These are phyloP conservation scores for Monilinia polystroma DNA, from an alignment of 2,329 filamentous ascomycete genomes.

Conservation along the genomic window DNA sequence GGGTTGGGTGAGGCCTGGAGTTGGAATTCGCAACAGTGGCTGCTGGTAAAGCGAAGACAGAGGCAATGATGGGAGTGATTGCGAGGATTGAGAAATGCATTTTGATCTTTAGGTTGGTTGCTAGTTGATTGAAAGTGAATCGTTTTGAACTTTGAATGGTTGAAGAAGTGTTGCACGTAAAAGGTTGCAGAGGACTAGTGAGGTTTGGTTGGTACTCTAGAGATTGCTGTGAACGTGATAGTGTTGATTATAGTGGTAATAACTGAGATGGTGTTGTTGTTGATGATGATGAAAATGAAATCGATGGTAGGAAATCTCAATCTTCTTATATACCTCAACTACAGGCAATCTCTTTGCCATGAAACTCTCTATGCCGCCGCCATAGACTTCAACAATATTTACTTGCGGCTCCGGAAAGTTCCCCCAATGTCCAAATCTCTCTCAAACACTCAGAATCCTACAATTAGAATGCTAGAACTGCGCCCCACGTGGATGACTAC, in stretches of 20 bases:
- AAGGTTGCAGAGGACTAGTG: neutral
- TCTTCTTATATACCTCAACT: neutral
- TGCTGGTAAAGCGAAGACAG: neutral
- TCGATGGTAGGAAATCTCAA: neutral
- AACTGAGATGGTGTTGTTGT: neutral
- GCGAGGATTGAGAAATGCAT: constrained; percentile 19
- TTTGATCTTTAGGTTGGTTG: neutral
- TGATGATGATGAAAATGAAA: constrained; percentile 10
- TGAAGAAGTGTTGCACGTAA: neutral
- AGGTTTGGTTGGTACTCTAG: neutral
- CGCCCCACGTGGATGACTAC: constrained; percentile 10
- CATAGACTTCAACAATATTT: neutral
- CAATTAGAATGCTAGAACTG: neutral
- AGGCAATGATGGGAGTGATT: constrained; percentile 2
- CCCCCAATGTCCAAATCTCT: neutral
- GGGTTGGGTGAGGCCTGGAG: neutral
- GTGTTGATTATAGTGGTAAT: neutral
- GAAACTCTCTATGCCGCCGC: neutral
- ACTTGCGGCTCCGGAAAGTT: neutral
- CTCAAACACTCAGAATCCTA: constrained; percentile 4
- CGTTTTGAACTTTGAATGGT: neutral
- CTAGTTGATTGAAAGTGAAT: neutral
- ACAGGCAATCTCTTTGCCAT: neutral
- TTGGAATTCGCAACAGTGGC: neutral
- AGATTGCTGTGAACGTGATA: neutral